A percentile compares a stretch with the other conserved stretches of the same genome.
These are phyloP conservation scores for Auxenochlorella pyrenoidosa DNA, from an alignment of 139 green algal species.

Conservation along the genomic window DNA sequence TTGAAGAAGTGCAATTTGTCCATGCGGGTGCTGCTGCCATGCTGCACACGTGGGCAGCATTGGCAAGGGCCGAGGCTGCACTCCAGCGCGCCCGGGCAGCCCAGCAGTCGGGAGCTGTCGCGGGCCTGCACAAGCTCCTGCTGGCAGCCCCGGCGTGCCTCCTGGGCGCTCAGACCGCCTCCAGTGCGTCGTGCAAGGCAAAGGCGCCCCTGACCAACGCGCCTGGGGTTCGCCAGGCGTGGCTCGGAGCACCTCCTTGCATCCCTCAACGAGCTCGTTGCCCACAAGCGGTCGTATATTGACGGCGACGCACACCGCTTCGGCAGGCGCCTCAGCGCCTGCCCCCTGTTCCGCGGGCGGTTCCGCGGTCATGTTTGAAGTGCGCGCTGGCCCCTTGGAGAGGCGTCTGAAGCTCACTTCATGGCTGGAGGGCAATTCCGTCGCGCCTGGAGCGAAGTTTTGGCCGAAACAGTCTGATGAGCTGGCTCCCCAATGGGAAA, in stretches of 20 bases:
- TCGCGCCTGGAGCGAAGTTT: background rate
- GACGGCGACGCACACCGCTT: slow-evolving; percentile 75
- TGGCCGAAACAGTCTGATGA: background rate
- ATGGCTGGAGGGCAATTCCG: background rate
- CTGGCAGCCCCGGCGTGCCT: background rate
- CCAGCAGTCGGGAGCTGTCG: background rate
- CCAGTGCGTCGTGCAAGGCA: background rate
- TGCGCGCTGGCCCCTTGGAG: background rate
- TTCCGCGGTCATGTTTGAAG: background rate
- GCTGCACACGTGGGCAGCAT: background rate
- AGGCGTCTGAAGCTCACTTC: background rate
- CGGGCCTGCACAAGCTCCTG: background rate
- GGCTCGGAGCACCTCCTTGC: slow-evolving; percentile 71
- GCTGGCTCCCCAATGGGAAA: background rate
- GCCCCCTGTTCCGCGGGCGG: background rate
- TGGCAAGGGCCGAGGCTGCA: too few species aligned
- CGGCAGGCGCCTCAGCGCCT: background rate
- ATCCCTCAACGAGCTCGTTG: slow-evolving; percentile 75
- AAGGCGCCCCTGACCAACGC: too few species aligned
- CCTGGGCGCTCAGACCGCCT: background rate
- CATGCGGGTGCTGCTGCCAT: background rate
- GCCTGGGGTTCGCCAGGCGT: slow-evolving; percentile 76
- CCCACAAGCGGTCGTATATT: slow-evolving; percentile 88
- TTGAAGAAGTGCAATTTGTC: background rate
- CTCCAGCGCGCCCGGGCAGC: background rate